A percentile compares a stretch with the other conserved stretches of the same genome.
These are phyloP conservation scores for Herpotrichia juniperi DNA, from an alignment of 2,329 filamentous ascomycete genomes.

Conservation along the genomic window DNA sequence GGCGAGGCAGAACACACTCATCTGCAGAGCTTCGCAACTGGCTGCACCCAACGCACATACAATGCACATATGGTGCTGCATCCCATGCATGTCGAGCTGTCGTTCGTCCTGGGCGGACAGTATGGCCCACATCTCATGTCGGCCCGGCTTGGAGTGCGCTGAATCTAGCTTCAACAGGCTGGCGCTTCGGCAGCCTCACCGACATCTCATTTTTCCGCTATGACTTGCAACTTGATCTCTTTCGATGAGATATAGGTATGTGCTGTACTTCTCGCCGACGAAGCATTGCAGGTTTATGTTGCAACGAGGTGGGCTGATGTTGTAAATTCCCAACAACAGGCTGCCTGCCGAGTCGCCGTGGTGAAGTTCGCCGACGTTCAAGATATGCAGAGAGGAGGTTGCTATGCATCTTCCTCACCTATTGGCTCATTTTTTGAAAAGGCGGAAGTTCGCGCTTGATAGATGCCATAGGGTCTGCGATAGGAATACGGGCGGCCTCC, in stretches of 20 bases:
- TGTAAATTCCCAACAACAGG: no score
- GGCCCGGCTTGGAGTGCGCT: neutral
- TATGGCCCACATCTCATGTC: neutral
- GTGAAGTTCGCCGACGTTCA: no score
- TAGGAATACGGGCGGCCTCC: no score
- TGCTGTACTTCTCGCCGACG: neutral
- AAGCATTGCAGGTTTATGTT: no score
- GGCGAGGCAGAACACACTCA: constrained; percentile 27
- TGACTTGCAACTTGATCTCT: neutral
- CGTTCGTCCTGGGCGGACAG: neutral
- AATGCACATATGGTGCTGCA: neutral
- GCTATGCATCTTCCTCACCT: no score
- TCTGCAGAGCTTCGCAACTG: no score
- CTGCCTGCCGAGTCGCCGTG: no score
- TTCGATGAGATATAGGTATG: neutral
- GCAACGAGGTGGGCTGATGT: no score
- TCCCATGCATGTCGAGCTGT: neutral
- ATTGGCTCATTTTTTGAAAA: no score
- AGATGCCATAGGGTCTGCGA: no score
- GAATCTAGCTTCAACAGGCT: neutral
- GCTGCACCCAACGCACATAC: neutral
- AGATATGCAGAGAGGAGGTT: no score
- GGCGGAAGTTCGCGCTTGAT: no score
- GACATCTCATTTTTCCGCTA: neutral
- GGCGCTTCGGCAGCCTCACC: neutral